Conservation (phyloP, 176 grass and related monocot species). For the Ensete glaucum region DNA sequence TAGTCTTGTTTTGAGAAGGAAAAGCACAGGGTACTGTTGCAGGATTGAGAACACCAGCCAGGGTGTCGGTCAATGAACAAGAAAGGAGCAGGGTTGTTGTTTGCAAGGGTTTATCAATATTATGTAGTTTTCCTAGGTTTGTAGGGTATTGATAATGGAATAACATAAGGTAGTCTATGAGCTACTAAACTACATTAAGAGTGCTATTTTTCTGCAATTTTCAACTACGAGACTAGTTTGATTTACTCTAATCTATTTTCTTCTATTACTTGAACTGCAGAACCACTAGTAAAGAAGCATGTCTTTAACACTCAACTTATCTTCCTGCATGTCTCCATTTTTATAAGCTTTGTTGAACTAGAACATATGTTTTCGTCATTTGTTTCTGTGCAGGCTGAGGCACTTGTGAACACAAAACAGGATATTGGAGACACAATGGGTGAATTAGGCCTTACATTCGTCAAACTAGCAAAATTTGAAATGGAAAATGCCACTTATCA, state of each 20-base stretch:
- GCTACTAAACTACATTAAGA: background rate
- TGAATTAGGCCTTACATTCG: conserved; percentile 65
- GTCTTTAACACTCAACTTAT: background rate
- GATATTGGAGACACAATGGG: conserved; percentile 66
- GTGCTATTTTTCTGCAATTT: background rate
- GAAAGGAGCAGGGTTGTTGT: background rate
- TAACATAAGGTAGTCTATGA: background rate
- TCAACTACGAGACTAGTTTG: background rate
- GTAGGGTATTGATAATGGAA: background rate
- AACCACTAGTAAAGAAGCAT: background rate
- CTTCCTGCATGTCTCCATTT: background rate
- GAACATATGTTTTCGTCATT: conserved; percentile 16
- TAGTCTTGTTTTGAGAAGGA: background rate
- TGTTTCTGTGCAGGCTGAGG: conserved; percentile 47
- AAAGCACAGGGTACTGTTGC: background rate
- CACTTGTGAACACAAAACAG: conserved; percentile 55
- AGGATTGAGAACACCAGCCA: background rate
- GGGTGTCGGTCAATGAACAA: background rate
- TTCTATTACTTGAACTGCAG: background rate
- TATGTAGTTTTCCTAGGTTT: background rate
- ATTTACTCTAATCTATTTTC: background rate
- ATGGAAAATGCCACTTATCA: conserved; percentile 37
- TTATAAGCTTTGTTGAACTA: background rate
- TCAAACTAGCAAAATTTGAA: conserved; percentile 86
- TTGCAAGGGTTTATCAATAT: background rate